A percentile compares a stretch with the other conserved stretches of the same genome.
These are phyloP conservation scores for Daldinia vernicosa DNA, from an alignment of 495 filamentous ascomycete species.

Conservation along the genomic window DNA sequence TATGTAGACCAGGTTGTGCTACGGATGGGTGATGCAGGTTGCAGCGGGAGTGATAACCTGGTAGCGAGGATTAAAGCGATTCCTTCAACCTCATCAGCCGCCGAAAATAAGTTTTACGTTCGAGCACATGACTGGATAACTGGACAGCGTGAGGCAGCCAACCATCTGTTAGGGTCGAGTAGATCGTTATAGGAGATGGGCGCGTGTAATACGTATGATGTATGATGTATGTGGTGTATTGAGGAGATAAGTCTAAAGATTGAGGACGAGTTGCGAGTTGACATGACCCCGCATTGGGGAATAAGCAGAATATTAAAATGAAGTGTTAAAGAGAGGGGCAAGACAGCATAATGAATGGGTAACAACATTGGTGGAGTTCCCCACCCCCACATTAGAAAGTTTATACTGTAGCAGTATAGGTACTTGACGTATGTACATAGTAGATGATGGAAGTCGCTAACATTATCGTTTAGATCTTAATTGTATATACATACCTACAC, in stretches of 20 bases:
- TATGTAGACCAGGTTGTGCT: background rate
- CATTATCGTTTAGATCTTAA: no score
- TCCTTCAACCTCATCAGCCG: slow-evolving; percentile 36
- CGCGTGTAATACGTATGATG: slow-evolving; percentile 15
- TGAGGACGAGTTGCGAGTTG: slow-evolving; percentile 2
- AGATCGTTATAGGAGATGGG: slow-evolving; percentile 28
- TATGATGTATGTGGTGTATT: no score
- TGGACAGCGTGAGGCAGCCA: slow-evolving; percentile 17
- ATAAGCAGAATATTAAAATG: slow-evolving; percentile 17
- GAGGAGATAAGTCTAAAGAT: background rate
- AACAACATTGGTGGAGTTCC: background rate
- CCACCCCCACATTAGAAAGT: background rate
- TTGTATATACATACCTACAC: background rate
- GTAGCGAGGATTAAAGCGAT: background rate
- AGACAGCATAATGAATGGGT: background rate
- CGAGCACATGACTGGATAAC: slow-evolving; percentile 20
- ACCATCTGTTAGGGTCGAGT: slow-evolving; percentile 10
- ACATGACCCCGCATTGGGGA: slow-evolving; percentile 30
- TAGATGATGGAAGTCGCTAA: background rate
- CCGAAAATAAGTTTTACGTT: slow-evolving; percentile 22
- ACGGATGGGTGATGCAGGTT: slow-evolving; percentile 12
- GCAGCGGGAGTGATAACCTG: slow-evolving; percentile 18
- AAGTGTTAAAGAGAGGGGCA: background rate
- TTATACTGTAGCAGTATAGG: no score
- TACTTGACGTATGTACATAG: no score